A percentile compares a stretch with the other conserved stretches of the same genome.
phyloP scores from a whole-genome alignment of 192 early-diverging fungal genomes.

The Coemansia sp. region DNA sequence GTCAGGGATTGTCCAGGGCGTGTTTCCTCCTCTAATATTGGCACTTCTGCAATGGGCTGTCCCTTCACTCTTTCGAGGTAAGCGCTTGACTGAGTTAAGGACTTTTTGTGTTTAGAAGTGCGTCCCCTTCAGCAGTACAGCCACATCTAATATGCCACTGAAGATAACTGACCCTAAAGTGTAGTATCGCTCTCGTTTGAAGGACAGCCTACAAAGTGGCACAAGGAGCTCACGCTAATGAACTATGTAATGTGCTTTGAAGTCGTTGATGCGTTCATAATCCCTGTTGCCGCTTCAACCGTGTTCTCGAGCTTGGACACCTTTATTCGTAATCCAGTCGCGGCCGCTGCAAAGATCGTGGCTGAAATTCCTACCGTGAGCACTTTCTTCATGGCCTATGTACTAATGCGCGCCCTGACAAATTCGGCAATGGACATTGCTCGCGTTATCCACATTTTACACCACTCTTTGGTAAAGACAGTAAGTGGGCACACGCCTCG shows the following conservation, averaged over 20 bases:
- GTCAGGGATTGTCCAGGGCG: conserved; percentile 9
- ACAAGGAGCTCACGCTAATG: conserved; percentile 10
- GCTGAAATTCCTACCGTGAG: conserved; percentile 8
- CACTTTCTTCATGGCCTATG: conserved; percentile 19
- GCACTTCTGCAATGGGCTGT: conserved; percentile 2
- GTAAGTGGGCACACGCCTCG: conserved; percentile 8
- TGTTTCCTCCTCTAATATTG: conserved; percentile 15
- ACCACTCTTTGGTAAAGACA: neutral
- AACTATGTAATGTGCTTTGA: conserved; percentile 12
- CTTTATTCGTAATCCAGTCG: conserved; percentile 10
- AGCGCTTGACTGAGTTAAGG: neutral
- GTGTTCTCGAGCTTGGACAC: conserved; percentile 6
- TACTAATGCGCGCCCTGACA: conserved; percentile 11
- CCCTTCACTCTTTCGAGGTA: neutral
- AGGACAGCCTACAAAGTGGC: conserved; percentile 7
- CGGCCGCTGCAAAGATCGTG: neutral
- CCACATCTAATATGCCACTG: neutral
- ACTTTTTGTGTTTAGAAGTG: neutral
- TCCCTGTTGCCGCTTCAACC: neutral
- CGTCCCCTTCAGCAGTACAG: neutral
- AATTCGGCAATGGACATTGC: conserved; percentile 7
- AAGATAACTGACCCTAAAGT: neutral
- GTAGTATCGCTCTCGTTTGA: conserved; percentile 7
- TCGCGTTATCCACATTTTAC: conserved; percentile 1
- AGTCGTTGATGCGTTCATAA: conserved; percentile 10